These are phyloP conservation scores for Cantharellus anzutake DNA, from an alignment of 768 basidiomycete genomes.

Conservation along the genomic window DNA sequence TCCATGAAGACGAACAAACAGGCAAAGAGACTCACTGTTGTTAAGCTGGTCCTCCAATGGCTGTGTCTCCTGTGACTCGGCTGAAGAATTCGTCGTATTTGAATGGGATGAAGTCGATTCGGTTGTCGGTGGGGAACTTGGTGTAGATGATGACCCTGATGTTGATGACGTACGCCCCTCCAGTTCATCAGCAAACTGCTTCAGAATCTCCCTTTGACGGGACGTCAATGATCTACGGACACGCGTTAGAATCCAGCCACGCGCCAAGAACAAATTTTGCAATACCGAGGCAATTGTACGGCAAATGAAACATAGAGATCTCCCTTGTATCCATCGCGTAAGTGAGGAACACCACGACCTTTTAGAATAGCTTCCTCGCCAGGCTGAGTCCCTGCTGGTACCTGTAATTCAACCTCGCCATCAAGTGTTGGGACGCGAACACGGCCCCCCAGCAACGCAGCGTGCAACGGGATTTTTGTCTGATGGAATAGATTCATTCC, in stretches of 20 bases:
- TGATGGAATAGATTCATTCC: conserved; percentile 83
- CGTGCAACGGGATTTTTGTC: conserved; percentile 76
- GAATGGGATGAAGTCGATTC: not conserved
- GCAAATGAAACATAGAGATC: conserved; percentile 82
- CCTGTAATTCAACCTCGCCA: conserved; percentile 84
- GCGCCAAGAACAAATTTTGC: conserved; percentile 3
- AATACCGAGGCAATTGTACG: conserved; percentile 73
- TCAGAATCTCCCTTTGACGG: conserved; percentile 70
- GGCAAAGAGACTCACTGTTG: not conserved
- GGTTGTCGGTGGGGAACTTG: not conserved
- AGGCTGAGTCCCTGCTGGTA: conserved; percentile 85
- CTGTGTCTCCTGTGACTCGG: not conserved
- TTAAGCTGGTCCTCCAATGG: not conserved
- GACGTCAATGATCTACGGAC: conserved; percentile 51
- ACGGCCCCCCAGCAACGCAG: conserved; percentile 81
- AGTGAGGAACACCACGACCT: conserved; percentile 57
- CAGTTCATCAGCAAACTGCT: conserved; percentile 85
- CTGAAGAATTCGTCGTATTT: not conserved
- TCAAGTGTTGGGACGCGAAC: conserved; percentile 89
- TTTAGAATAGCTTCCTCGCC: conserved; percentile 94
- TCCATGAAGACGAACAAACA: not conserved
- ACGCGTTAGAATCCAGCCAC: not conserved
- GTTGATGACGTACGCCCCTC: conserved; percentile 35
- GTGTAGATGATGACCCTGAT: not conserved
- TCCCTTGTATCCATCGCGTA: conserved; percentile 42